Conservation (phyloP, 2,329 filamentous ascomycete species). For the Pyricularia sp. region DNA sequence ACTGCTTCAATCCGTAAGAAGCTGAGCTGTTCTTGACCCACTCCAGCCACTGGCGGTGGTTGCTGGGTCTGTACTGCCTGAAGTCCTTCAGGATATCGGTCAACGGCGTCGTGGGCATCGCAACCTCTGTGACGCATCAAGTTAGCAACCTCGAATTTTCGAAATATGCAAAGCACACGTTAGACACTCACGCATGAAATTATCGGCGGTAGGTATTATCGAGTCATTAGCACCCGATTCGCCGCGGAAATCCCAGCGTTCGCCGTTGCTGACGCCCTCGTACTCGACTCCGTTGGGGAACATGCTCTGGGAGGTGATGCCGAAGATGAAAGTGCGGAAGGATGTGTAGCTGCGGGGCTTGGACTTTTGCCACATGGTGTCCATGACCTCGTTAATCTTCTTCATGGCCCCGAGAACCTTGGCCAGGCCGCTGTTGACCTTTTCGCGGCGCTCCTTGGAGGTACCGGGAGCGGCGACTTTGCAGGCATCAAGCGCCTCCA, state of each 20-base stretch:
- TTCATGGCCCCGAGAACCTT: conserved; percentile 54
- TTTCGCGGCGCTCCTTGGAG: conserved; percentile 30
- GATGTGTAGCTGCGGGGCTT: conserved; percentile 75
- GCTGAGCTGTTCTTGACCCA: conserved; percentile 49
- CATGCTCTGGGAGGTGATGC: conserved; percentile 89
- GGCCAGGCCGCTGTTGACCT: conserved; percentile 55
- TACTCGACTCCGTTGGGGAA: conserved; percentile 89
- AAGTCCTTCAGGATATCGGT: conserved; percentile 86
- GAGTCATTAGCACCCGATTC: conserved; percentile 92
- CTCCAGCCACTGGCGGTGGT: conserved; percentile 77
- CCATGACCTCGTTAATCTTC: conserved; percentile 73
- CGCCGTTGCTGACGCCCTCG: conserved; percentile 62
- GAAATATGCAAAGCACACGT: too few relatives aligned
- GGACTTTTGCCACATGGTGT: conserved; percentile 81
- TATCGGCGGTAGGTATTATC: conserved; percentile 85
- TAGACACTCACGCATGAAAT: too few relatives aligned
- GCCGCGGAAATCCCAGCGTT: conserved; percentile 75
- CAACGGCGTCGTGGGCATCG: conserved; percentile 52
- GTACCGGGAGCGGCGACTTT: conserved; percentile 21
- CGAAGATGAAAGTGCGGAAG: conserved; percentile 96
- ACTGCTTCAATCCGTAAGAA: conserved; percentile 46
- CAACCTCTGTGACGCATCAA: too few relatives aligned
- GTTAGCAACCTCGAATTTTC: too few relatives aligned
- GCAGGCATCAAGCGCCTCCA: conserved; percentile 52
- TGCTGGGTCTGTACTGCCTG: conserved; percentile 77